phyloP scores from a whole-genome alignment of 2,329 filamentous ascomycete species.

The Orbilia ellipsospora region DNA sequence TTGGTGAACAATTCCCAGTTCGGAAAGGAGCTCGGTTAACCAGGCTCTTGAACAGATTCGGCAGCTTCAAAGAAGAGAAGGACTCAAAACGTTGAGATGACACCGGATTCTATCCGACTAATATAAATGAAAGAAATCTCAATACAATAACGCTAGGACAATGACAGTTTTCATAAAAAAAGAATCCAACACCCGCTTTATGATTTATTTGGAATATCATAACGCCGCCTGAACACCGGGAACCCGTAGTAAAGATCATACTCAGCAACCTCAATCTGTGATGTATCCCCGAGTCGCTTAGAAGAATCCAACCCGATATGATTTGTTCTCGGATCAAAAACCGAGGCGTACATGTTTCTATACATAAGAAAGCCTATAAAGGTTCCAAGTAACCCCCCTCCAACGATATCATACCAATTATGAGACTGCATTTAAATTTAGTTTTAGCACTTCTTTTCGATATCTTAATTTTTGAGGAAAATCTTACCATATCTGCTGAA shows the following conservation, averaged over 20 bases:
- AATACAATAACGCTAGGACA: background rate
- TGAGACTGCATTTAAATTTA: slow-evolving; percentile 35
- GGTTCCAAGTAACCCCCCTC: slow-evolving; percentile 29
- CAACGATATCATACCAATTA: slow-evolving; percentile 45
- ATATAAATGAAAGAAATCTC: too few species aligned
- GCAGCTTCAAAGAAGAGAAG: too few species aligned
- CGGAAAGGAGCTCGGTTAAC: too few species aligned
- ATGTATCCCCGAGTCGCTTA: slow-evolving; percentile 12
- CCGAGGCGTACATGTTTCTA: slow-evolving; percentile 27
- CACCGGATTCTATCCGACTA: too few species aligned
- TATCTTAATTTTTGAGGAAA: background rate
- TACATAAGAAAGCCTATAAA: slow-evolving; percentile 35
- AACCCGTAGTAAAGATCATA: slow-evolving; percentile 34
- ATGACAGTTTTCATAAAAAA: background rate
- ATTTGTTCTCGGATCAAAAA: slow-evolving; percentile 35
- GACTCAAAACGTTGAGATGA: too few species aligned
- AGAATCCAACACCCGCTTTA: background rate
- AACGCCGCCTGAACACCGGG: slow-evolving; percentile 15
- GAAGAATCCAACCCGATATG: slow-evolving; percentile 38
- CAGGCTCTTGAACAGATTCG: too few species aligned
- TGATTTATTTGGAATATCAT: background rate
- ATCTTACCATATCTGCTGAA: slow-evolving; percentile 42
- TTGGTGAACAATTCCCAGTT: too few species aligned
- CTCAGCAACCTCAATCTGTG: slow-evolving; percentile 16
- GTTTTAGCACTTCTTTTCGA: background rate